Base-by-base conservation (phyloP, 2,329 filamentous ascomycete genomes). In the Parastagonospora nodorum region DNA sequence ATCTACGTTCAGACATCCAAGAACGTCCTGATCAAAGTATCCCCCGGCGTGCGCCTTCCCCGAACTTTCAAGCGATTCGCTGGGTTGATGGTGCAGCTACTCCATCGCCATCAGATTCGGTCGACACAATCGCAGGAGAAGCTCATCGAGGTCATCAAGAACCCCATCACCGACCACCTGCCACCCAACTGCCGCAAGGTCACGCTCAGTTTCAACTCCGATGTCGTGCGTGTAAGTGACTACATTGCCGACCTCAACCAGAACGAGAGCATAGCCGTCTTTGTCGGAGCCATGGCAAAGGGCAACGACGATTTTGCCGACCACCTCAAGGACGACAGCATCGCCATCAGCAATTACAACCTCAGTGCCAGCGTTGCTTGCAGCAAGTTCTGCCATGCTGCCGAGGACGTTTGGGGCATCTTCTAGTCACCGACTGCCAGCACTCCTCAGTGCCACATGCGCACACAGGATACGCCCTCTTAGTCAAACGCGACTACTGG, bases 1-100 rank as follows among this genome's bases (percentile, higher is more conserved):
- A 97, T 99, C 70, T 99, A 95, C 79, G 97, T 99, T 60, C 92
- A 96, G 75, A 97, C 94, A 5, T 92, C 93, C 61, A 97, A 96
- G 78, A 93, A 94, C 44, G 93, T 97, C 31, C 82, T 99, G 64
- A 99, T 99, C 68, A 92, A 97, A 78, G 93, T 99, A 61, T 97
- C 92, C 69, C 94, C 94, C n/a, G 92, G 92, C 8, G 94, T 99
- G 51, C 91, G 94, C 69, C 97, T 99, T 61, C 94, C 94, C 43
- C 88, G 94, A 76, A 99, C 94, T 0, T 99, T 99, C 78, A 99
- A 99, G 83, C 92, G 94, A 35, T 99, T 99, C 68, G 94, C 94
- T 39, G 94, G 94, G 78, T 81, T 99, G 55, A 99, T 99, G 94
- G 94, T 99, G 47, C 94, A 99, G 78, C 83, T 99, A 32, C 85